Base-by-base conservation (phyloP, 2,329 filamentous ascomycete genomes). In the Penicillium sp. region DNA sequence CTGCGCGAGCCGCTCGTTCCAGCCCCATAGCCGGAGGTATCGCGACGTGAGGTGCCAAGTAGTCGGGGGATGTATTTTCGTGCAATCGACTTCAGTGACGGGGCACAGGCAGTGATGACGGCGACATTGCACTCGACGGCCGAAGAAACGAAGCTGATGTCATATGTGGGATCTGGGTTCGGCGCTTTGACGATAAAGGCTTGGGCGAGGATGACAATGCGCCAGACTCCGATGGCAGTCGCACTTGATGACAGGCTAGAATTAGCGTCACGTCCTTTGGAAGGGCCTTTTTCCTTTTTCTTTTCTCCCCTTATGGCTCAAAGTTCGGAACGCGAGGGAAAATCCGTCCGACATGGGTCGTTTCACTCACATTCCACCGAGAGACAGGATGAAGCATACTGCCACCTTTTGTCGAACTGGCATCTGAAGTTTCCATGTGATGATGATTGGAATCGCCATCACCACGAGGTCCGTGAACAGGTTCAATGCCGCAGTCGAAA, bases 391-490 rank as follows among this genome's bases (percentile, higher is more conserved):
- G 11, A 58, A 24, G 24, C 58, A 59, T 4, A 67, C 60, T 9
- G 63, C 63, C 5, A 66, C 28, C 47, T 66, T 68, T 28, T 57
- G 48, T 9, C 55, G 49, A 1, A 56, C 26, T 0, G 61, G 56
- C 55, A 67, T 62, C 13, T 62, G 62, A 5, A 68, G 53, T 5
- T 48, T 50, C 43, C 54, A 63, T 28, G 59, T 64, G 24, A 67
- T 66, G 18, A 63, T 53, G n/a, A 59, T 57, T 1, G 65, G 65
- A 6, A 68, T 61, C 0, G 58, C 51, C 2, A 68, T 43, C 1
- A 67, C 59, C 33, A 66, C 46, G 1, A 63, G 11, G 27, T 67
- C 64, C 3, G 64, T 66, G 44, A 66, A 56, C n/a, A 67, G 53
- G 32, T 63, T 59, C 1, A 62, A 39, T 4, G 55, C 58, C 1